Percentiles rank a stretch among this genome's conserved stretches.
phyloP scores from a whole-genome alignment of 805 yeast species.

The Ogataea ganodermae region DNA sequence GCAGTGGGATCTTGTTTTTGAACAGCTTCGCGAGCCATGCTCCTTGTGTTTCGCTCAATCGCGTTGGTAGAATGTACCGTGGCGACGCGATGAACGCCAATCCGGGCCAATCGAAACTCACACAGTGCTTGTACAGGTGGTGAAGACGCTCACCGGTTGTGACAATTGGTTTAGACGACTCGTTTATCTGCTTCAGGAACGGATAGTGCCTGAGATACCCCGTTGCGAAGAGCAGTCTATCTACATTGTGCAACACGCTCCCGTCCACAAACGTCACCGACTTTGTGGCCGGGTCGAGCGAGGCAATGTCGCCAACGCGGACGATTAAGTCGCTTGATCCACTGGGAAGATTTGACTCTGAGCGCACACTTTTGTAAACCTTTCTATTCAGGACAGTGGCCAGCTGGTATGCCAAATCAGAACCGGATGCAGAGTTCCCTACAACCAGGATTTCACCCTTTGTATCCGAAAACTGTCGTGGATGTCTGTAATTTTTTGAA shows the following conservation, averaged over 20 bases:
- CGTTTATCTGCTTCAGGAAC: slow-evolving; percentile 42
- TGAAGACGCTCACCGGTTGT: slow-evolving; percentile 52
- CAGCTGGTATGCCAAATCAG: slow-evolving; percentile 67
- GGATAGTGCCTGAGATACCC: slow-evolving; percentile 71
- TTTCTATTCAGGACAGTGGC: slow-evolving; percentile 43
- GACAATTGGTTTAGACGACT: slow-evolving; percentile 37
- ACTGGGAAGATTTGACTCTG: slow-evolving; percentile 46
- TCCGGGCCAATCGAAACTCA: slow-evolving; percentile 62
- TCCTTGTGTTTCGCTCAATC: slow-evolving; percentile 65
- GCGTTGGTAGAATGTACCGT: slow-evolving; percentile 60
- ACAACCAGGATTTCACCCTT: slow-evolving; percentile 56
- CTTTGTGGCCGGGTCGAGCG: slow-evolving; percentile 40
- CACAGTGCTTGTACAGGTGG: slow-evolving; percentile 60
- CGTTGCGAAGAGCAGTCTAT: slow-evolving; percentile 63
- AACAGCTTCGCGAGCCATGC: slow-evolving; percentile 65
- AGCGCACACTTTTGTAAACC: slow-evolving; percentile 54
- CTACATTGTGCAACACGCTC: slow-evolving; percentile 45
- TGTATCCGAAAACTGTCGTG: slow-evolving; percentile 43
- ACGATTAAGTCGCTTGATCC: slow-evolving; percentile 43
- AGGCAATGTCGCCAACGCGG: slow-evolving; percentile 45
- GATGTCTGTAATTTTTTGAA: slow-evolving; percentile 57
- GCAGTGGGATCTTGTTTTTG: slow-evolving; percentile 54
- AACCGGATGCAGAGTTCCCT: slow-evolving; percentile 78
- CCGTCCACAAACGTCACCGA: slow-evolving; percentile 54
- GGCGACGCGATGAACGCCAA: slow-evolving; percentile 66